Evolutionary conservation across 1,284 basidiomycete genomes (phyloP).

Genomic region (Cutaneotrichosporon daszewskae): DNA sequence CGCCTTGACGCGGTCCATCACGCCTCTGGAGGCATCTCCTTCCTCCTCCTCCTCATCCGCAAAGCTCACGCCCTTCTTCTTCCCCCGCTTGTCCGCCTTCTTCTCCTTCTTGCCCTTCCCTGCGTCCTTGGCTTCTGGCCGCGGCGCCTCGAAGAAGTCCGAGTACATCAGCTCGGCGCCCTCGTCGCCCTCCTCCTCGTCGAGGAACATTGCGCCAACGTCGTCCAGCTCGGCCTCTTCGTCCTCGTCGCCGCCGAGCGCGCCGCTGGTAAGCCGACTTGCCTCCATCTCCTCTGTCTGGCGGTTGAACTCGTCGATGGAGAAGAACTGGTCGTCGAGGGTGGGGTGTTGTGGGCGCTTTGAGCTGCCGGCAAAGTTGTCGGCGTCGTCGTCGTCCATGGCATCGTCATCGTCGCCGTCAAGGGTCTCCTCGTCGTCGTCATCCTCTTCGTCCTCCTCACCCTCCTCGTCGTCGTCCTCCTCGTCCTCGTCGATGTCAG

Average conservation of each 20-base stretch:
- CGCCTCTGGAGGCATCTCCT: conserved; percentile 36
- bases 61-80: conserved; percentile 36
- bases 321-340: conserved; percentile 93
- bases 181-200: conserved; percentile 47
- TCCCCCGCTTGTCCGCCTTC: conserved; percentile 42
- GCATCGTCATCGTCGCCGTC: conserved; percentile 24
- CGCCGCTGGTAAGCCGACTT: conserved; percentile 58
- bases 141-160: conserved; percentile 60
- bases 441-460: conserved; percentile 21
- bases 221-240: conserved; percentile 54
- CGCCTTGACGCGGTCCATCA: conserved; percentile 51
- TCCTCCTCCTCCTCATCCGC: conserved; percentile 34
- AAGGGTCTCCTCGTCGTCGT: conserved; percentile 27
- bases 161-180: conserved; percentile 47
- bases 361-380: conserved; percentile 36
- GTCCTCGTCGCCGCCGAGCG: conserved; percentile 51
- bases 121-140: conserved; percentile 14
- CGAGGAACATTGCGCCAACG: conserved; percentile 35
- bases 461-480: conserved; percentile 44
- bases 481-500: conserved; percentile 45
- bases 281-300: conserved; percentile 77
- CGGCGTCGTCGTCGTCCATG: conserved; percentile 14
- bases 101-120: conserved; percentile 29
- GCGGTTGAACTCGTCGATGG: conserved; percentile 80
- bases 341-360: conserved; percentile 51